Percentiles rank a stretch among this genome's conserved stretches.
Conservation (phyloP, 2,329 filamentous ascomycete genomes). For the Fusarium veterinarium region DNA sequence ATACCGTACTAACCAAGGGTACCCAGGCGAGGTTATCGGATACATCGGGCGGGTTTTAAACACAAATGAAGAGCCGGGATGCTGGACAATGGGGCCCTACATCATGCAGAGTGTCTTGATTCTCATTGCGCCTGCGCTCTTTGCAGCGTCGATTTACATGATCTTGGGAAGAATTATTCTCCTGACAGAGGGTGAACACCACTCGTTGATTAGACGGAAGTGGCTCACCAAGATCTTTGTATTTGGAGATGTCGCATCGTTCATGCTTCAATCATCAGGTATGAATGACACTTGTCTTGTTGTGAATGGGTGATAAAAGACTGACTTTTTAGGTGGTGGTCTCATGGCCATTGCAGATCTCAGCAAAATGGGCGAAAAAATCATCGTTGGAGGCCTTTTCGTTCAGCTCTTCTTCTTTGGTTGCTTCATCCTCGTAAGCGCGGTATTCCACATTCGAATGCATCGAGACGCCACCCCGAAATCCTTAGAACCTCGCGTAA, state of each 20-base stretch:
- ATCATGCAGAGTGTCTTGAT: conserved; percentile 55
- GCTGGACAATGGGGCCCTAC: conserved; percentile 50
- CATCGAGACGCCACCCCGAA: conserved; percentile 15
- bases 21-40: conserved; percentile 43
- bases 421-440: conserved; percentile 61
- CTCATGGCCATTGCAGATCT: conserved; percentile 37
- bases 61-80: conserved; percentile 52
- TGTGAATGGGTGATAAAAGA: neutral
- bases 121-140: conserved; percentile 56
- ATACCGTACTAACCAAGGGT: neutral
- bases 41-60: conserved; percentile 63
- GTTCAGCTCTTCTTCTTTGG: conserved; percentile 67
- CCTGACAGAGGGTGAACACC: conserved; percentile 51
- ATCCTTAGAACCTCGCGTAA: conserved; percentile 36
- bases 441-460: conserved; percentile 57
- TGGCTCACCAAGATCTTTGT: conserved; percentile 65
- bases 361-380: conserved; percentile 53
- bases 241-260: conserved; percentile 60
- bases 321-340: conserved; percentile 36
- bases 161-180: conserved; percentile 55
- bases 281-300: neutral
- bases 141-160: conserved; percentile 62
- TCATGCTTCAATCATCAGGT: conserved; percentile 48
- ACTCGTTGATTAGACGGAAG: conserved; percentile 54
- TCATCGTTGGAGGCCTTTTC: conserved; percentile 64